Base-by-base conservation (phyloP, 257 asterid genomes). In the Primulina tabacum region DNA sequence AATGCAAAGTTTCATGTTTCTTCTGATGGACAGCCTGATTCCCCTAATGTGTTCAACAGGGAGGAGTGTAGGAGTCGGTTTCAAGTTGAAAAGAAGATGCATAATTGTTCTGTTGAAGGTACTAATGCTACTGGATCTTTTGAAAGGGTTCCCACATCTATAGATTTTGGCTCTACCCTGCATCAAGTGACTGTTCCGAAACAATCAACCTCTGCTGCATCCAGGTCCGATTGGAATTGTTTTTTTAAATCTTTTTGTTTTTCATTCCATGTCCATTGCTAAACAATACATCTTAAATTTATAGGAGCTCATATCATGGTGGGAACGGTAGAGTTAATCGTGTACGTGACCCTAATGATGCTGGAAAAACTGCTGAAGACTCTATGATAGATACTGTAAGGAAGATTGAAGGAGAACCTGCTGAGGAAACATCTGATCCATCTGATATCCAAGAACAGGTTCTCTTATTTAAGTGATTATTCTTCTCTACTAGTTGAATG, bases 371-470 rank as follows among this genome's bases (percentile, higher is more conserved):
- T 68, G 77, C 75, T 63, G 92, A 77, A 65, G 70, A 43, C 55
- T 62, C 80, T 67, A 9, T 33, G 57, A 75, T 71, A 57, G 69
- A 84, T 63, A 65, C 71, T 5, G 79, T 75, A 4, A 82, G 62
- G 72, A 84, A 69, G 33, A 34, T 30, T 57, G 93, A 83, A 67
- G 88, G 78, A 34, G 95, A 84, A 79, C 70, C 81, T 33, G 68
- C 63, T 60, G 18, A 76, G 34, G 92, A 84, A 76, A 70, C 82
- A 67, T 67, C 30, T 34, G 96, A 88, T 73, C 81, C 94, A 26
- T 74, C 75, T 77, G 96, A 84, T 79, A 77, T 69, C 80, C 97
- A 85, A 87, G 89, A 85, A 38, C 93, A 89, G 90, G 95, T 88
- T 69, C 34, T 76, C 26, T 40, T 69, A 5, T 38, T 47, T 6